Evolutionary conservation across 768 basidiomycete genomes (phyloP).

Genomic region (Fomitopsis pulvina): DNA sequence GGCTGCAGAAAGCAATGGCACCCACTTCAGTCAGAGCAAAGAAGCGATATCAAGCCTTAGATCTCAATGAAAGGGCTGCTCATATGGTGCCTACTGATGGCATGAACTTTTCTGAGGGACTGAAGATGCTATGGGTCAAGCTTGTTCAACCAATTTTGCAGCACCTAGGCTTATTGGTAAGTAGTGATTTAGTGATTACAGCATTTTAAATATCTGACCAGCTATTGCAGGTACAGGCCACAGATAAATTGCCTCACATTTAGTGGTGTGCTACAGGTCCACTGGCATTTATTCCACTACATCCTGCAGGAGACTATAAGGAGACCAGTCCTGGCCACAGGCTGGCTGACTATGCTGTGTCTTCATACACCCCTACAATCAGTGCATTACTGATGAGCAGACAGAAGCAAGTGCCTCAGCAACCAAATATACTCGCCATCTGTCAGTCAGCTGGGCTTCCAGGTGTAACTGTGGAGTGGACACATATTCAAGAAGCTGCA

Average conservation of each 20-base stretch:
- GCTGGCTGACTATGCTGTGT: slow-evolving; percentile 19
- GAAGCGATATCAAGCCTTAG: neutral
- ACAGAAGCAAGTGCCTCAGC: no score
- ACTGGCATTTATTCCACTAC: slow-evolving; percentile 26
- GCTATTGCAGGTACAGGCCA: neutral
- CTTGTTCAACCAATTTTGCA: neutral
- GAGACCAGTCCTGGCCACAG: neutral
- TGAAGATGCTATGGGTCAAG: neutral
- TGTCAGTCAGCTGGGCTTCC: no score
- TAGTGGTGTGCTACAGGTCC: slow-evolving; percentile 27
- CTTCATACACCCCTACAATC: slow-evolving; percentile 21
- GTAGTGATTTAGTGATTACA: neutral
- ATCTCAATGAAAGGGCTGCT: neutral
- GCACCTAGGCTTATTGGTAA: neutral
- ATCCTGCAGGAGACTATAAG: slow-evolving; percentile 26
- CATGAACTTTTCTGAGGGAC: neutral
- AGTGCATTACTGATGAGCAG: no score
- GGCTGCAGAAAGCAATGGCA: neutral
- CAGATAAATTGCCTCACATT: neutral
- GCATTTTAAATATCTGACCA: neutral
- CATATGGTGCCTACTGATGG: no score
- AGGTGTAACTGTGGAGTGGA: neutral
- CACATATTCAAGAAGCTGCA: neutral
- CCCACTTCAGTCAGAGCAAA: neutral
- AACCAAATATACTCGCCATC: no score